Evolutionary conservation across 306 rosid species (phyloP), one percentile per base, ranked within the genome.

Genomic region (Senna siamea): DNA sequence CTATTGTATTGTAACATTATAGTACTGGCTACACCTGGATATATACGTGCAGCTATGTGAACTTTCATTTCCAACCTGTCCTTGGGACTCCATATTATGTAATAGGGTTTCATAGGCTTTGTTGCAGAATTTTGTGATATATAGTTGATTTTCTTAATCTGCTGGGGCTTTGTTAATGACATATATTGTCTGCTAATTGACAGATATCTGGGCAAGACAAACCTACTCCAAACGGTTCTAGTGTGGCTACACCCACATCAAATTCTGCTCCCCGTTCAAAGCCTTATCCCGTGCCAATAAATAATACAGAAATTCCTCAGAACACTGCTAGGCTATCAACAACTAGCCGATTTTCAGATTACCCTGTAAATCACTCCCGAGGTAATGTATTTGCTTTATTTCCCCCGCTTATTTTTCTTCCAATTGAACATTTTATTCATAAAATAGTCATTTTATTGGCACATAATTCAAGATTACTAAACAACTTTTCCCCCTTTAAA

Each of bases 201-300:
- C 88, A 93, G 97, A 88, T 88, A 69, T 89, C 98, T 77, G 98
- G 94, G 53, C 92, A 80, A 87, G 97, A 91, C 87, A 91, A 87
- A 79, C 58, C 70, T 58, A 77, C 87, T 18, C 76, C 85, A 50
- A 87, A 80, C 79, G 79, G 51, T 61, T 76, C 82, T 32, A n/a
- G 82, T 7, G 78, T 78, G 57, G 60, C 34, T 54, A 80, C 85
- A 23, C 86, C 89, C 32, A 20, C 90, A 7, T 70, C 89, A 38
- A 91, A 80, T 80, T 47, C 89, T 75, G 58, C 90, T 76, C 81
- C 85, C 63, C 75, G 86, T 59, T 59, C 79, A 37, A 89, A 93
- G 84, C 76, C 87, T 19, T 62, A 84, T 53, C 79, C 83, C 2
- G 48, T 54, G 55, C 74, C 83, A 35, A 60, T 72, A 47, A 80